Evolutionary conservation across 139 green algal genomes (phyloP).

Genomic region (Auxenochlorella pyrenoidosa): DNA sequence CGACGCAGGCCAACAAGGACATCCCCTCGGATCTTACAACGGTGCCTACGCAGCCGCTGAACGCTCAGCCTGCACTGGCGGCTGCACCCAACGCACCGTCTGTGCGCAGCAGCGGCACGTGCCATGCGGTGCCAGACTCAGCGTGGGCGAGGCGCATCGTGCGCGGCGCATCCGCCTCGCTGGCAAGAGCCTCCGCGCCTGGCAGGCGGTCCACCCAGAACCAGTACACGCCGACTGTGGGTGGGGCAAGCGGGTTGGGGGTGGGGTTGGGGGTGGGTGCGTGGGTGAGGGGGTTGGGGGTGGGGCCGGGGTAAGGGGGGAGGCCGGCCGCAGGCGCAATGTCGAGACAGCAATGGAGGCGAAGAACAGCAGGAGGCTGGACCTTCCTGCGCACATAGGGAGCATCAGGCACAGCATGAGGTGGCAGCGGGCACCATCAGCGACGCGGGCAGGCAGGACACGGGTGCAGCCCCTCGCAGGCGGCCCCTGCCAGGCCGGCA

Average conservation of each 20-base stretch:
- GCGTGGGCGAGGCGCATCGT: neutral
- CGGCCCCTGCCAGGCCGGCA: too few species aligned
- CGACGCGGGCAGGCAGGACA: neutral
- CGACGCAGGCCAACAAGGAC: too few species aligned
- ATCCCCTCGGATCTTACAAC: too few species aligned
- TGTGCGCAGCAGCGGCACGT: constrained; percentile 22
- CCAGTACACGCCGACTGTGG: constrained; percentile 22
- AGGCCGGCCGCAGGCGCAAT: neutral
- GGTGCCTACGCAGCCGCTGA: too few species aligned
- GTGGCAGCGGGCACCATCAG: too few species aligned
- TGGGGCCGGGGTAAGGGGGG: too few species aligned
- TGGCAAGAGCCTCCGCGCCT: neutral
- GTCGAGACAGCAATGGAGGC: neutral
- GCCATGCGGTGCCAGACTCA: neutral
- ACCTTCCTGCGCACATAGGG: neutral
- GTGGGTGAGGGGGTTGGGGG: neutral
- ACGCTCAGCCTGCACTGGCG: too few species aligned
- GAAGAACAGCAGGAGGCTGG: neutral
- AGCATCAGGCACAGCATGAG: too few species aligned
- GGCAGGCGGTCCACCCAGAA: constrained; percentile 34
- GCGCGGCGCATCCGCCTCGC: neutral
- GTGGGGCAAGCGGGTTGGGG: neutral
- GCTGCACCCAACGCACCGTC: neutral
- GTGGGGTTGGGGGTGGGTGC: neutral
- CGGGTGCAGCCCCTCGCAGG: too few species aligned